Evolutionary conservation across 2,329 filamentous ascomycete genomes (phyloP), one percentile per base, ranked within the genome.

Genomic region (Neonectria hederae): DNA sequence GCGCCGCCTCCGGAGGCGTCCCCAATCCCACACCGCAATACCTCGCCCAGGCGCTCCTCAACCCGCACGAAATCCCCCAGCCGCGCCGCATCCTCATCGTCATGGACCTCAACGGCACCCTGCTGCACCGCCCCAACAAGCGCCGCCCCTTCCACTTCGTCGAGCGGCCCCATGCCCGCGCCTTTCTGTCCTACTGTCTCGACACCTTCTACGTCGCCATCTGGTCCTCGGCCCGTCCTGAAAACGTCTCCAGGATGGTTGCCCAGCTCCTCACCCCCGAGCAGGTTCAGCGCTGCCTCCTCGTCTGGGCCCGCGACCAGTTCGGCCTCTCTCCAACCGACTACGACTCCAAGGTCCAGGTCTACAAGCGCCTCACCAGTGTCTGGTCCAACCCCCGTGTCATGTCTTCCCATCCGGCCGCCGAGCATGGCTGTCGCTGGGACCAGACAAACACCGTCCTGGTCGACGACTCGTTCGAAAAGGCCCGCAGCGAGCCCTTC

Each of bases 21-120:
- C 92, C 93, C 0, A 74, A 84, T 0, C 88, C 92, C 0, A 85
- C 86, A 1, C 49, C 78, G 0, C 74, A 78, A 51, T 97, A 97
- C 78, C 80, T 93, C n/a, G 58, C 74, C 4, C 83, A 84, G 56
- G 83, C 91, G 2, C 75, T 79, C 5, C 69, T 80, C 14, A 71
- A 80, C 0, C 83, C 87, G 0, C 72, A 76, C 28, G 68, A 69
- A 17, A 78, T 86, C 4, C 42, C 77, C 0, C 54, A 77, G 1
- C 86, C 89, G 1, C 87, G 87, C 43, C 86, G 86, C 17, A 85
- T 97, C 35, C 88, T 99, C 22, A 83, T 99, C 54, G 87, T 98
- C 51, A 87, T 98, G 66, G 96, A 99, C 79, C 87, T 99, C 40
- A 99, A 98, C 77, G 96, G 96, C 66, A 97, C 95, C 0, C 84